phyloP scores from a whole-genome alignment of 352 stramenopile genomes.

The Globisporangium alternatum region DNA sequence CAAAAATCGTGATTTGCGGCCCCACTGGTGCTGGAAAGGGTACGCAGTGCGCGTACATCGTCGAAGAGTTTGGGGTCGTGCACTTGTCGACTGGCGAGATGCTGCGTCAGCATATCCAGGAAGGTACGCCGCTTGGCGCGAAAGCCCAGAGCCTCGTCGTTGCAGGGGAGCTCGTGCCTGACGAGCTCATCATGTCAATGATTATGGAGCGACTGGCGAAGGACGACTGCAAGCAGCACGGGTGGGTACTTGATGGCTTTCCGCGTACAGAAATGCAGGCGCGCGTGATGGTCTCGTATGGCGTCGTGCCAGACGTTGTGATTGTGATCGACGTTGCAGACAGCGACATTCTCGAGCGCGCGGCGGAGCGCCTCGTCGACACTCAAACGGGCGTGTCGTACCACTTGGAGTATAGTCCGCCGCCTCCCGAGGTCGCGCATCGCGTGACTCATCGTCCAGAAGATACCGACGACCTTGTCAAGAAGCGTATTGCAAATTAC shows the following conservation, averaged over 20 bases:
- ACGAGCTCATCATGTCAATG: conserved; percentile 91
- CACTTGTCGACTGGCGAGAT: conserved; percentile 94
- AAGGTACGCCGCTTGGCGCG: conserved; percentile 42
- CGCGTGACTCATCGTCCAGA: conserved; percentile 71
- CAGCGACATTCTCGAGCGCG: conserved; percentile 81
- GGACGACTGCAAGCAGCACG: conserved; percentile 80
- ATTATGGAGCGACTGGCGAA: conserved; percentile 76
- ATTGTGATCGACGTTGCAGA: conserved; percentile 92
- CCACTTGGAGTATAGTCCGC: conserved; percentile 74
- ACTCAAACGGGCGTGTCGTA: conserved; percentile 75
- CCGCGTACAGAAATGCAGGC: conserved; percentile 91
- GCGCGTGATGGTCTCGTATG: conserved; percentile 73
- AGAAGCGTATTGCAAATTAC: conserved; percentile 73
- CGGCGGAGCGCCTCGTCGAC: conserved; percentile 77
- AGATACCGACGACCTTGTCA: conserved; percentile 82
- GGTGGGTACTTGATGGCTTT: conserved; percentile 95
- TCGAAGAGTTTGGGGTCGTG: conserved; percentile 86
- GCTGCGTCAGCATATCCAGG: conserved; percentile 83
- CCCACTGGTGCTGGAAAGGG: conserved; percentile 93
- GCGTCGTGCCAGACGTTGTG: conserved; percentile 85
- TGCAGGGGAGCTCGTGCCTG: conserved; percentile 86
- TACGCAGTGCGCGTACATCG: conserved; percentile 92
- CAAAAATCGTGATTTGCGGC: conserved; percentile 86
- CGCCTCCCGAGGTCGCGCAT: conserved; percentile 38
- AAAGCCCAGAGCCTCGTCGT: conserved; percentile 89